These are phyloP conservation scores for Phlebopus sp. DNA, from an alignment of 1,284 basidiomycete genomes.

Conservation along the genomic window DNA sequence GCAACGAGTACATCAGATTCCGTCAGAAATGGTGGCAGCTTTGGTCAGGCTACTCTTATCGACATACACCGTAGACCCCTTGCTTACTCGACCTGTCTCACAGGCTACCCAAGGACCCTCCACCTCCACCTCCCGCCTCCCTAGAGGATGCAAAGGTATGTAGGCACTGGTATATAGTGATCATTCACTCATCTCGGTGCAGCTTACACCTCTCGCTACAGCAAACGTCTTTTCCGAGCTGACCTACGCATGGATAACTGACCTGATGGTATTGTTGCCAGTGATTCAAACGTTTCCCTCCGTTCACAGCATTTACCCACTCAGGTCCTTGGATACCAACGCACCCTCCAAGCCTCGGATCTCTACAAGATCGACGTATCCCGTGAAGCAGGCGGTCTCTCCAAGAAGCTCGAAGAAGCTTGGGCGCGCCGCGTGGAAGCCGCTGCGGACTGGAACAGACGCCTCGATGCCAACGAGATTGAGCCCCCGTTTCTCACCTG, in stretches of 20 bases:
- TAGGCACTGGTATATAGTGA: neutral
- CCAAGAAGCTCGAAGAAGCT: slow-evolving; percentile 46
- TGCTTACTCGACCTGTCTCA: neutral
- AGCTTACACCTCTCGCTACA: slow-evolving; percentile 56
- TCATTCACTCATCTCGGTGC: neutral
- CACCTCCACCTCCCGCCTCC: slow-evolving; percentile 53
- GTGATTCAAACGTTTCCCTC: neutral
- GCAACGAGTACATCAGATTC: slow-evolving; percentile 42
- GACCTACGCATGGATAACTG: slow-evolving; percentile 65
- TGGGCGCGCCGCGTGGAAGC: slow-evolving; percentile 46
- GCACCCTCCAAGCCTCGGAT: slow-evolving; percentile 71
- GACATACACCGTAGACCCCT: neutral
- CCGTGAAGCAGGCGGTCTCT: slow-evolving; percentile 49
- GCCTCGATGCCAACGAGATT: slow-evolving; percentile 48
- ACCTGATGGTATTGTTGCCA: slow-evolving; percentile 55
- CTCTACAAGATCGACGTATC: slow-evolving; percentile 66
- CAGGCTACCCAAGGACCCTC: slow-evolving; percentile 59
- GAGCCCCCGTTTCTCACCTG: slow-evolving; percentile 38
- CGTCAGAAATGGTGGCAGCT: slow-evolving; percentile 51
- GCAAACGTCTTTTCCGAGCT: slow-evolving; percentile 58
- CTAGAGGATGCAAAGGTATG: slow-evolving; percentile 56
- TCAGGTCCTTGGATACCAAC: slow-evolving; percentile 60
- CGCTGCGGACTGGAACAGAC: slow-evolving; percentile 55
- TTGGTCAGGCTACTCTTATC: slow-evolving; percentile 29
- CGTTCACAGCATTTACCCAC: slow-evolving; percentile 1